Conservation (phyloP, 2,329 filamentous ascomycete genomes). For the Diaporthe australafricana region DNA sequence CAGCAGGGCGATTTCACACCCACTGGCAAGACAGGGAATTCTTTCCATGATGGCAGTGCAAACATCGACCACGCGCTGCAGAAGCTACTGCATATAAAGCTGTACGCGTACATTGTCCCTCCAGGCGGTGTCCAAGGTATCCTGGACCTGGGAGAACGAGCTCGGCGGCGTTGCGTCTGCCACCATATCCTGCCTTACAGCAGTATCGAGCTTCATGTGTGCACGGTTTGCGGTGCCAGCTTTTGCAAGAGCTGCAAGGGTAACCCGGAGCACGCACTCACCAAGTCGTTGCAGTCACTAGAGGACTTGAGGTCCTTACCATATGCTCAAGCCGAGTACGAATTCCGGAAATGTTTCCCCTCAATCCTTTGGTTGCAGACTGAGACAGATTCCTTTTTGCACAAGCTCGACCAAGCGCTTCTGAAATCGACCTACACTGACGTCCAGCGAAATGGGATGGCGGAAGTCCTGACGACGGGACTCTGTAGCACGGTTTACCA, state of each 20-base stretch:
- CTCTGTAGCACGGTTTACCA: slow-evolving; percentile 32
- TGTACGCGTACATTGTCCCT: slow-evolving; percentile 32
- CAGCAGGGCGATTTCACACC: neutral
- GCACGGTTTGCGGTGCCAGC: slow-evolving; percentile 49
- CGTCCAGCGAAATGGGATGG: neutral
- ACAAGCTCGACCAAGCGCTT: neutral
- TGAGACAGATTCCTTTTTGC: neutral
- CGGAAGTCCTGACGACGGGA: slow-evolving; percentile 23
- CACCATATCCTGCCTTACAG: slow-evolving; percentile 43
- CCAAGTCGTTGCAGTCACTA: neutral
- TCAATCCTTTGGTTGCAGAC: slow-evolving; percentile 27
- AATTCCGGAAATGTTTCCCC: slow-evolving; percentile 30
- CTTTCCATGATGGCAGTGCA: neutral
- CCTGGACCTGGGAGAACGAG: slow-evolving; percentile 35
- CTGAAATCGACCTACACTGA: neutral
- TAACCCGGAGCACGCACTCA: slow-evolving; percentile 51
- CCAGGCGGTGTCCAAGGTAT: slow-evolving; percentile 21
- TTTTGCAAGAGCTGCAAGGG: slow-evolving; percentile 53
- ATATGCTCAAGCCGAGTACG: slow-evolving; percentile 22
- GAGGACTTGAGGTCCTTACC: slow-evolving; percentile 24
- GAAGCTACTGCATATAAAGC: slow-evolving; percentile 1
- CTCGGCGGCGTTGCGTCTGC: slow-evolving; percentile 51
- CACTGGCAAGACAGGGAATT: neutral
- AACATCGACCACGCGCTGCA: neutral
- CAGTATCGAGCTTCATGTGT: slow-evolving; percentile 40